Base-by-base conservation (phyloP, 1,284 basidiomycete genomes). In the Somion occarium region DNA sequence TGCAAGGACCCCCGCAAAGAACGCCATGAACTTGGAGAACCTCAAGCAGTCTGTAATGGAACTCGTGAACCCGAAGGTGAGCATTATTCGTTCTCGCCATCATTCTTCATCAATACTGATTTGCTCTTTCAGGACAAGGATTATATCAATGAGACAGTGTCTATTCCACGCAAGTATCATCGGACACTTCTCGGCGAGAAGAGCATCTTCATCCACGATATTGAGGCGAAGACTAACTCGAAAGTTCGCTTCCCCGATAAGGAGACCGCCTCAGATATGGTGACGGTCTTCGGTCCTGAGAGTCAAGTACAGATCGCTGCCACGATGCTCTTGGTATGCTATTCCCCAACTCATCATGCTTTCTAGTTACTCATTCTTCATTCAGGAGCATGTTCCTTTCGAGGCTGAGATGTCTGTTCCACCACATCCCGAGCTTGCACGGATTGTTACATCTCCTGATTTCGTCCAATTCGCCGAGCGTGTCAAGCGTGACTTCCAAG, bases 31-130 rank as follows among this genome's bases (percentile, higher is more conserved):
- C 68, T 73, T 99, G 62, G 94, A 98, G 62, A 93, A 96, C 65
- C 75, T 99, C 60, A 98, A 97, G 74, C 88, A 91, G 65, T 89
- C 92, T 25, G 93, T 99, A 50, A 97, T 98, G 93, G 96, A 98
- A 71, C 77, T 98, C 58, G 94, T 99, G 38, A 93, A 90, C 66
- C 93, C 93, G 24, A 98, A 98, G 84, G 91, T 90, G 56, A 52
- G 72, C 59, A 25, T 12, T 13, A n/a, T 43, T 50, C 18, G 44
- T 45, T 34, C 18, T 44, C 19, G 38, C 4, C 38, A 5, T 43
- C 44, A 45, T 50, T 38, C 47, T 48, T 45, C 48, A 26, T 22
- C 34, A 15, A 39, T 13, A 7, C 2, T 34, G 46, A 37, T 30
- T 20, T 27, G 20, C 15, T 15, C 43, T 55, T 43, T 58, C 57